Conservation (phyloP, 2,329 filamentous ascomycete species). For the Botrytis tulipae region DNA sequence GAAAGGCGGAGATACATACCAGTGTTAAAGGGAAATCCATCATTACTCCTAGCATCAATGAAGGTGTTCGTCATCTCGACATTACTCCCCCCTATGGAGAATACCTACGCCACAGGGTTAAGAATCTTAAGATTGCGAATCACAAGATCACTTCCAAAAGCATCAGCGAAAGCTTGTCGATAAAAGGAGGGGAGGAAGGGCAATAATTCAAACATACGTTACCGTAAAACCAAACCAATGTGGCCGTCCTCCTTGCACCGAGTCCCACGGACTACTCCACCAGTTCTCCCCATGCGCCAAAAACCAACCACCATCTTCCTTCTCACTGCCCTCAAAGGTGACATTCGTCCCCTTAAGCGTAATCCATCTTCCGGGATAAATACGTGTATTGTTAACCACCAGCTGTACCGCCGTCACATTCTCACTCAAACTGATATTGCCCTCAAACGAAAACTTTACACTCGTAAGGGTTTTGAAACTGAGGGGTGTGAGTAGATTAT, state of each 20-base stretch:
- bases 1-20: background rate
- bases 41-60: constrained; percentile 12
- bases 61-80: constrained; percentile 8
- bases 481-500: constrained; percentile 12
- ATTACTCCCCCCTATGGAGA: constrained; percentile 17
- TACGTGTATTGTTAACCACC: constrained; percentile 12
- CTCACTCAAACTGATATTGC: constrained; percentile 17
- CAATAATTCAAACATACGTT: background rate
- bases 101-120: constrained; percentile 14
- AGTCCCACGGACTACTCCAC: background rate
- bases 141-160: background rate
- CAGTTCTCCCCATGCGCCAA: constrained; percentile 17
- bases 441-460: constrained; percentile 3
- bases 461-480: background rate
- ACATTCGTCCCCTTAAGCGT: constrained; percentile 11
- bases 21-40: constrained; percentile 9
- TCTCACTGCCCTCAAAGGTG: background rate
- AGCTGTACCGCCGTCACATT: constrained; percentile 12
- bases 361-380: constrained; percentile 11
- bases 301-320: background rate
- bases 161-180: background rate
- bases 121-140: constrained; percentile 16
- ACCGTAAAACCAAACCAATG: constrained; percentile 17
- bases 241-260: constrained; percentile 1
- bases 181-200: too few relatives aligned